These are phyloP conservation scores for Aspergillus baeticus DNA, from an alignment of 495 filamentous ascomycete genomes.

Conservation along the genomic window DNA sequence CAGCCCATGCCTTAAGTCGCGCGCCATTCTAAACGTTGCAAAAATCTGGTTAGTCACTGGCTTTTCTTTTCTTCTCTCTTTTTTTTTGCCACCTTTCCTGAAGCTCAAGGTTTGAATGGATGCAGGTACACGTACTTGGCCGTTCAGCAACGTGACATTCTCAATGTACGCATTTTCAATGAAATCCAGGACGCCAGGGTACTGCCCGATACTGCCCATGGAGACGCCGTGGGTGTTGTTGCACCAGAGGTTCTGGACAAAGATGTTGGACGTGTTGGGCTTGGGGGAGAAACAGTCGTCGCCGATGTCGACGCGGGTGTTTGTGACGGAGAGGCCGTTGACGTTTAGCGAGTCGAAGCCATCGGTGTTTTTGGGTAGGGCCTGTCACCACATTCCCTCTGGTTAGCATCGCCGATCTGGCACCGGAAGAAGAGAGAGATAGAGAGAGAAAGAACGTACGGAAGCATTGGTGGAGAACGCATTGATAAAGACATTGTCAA, in stretches of 20 bases:
- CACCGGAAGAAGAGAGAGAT: neutral
- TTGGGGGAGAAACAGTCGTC: constrained; percentile 63
- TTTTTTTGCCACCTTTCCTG: too few species aligned
- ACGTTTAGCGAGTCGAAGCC: constrained; percentile 57
- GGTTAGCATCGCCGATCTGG: neutral
- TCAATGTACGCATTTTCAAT: constrained; percentile 55
- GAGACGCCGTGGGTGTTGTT: constrained; percentile 57
- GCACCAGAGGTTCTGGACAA: constrained; percentile 57
- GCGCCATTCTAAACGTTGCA: constrained; percentile 47
- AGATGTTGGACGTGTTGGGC: constrained; percentile 56
- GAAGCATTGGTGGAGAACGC: constrained; percentile 52
- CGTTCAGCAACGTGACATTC: constrained; percentile 56
- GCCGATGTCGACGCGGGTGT: constrained; percentile 51
- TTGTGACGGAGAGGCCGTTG: constrained; percentile 47
- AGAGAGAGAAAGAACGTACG: constrained; percentile 13
- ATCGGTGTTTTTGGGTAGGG: constrained; percentile 55
- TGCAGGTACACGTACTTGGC: constrained; percentile 26
- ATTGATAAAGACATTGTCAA: constrained; percentile 53
- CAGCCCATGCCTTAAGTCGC: constrained; percentile 56
- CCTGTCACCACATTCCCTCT: constrained; percentile 16
- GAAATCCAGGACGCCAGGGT: constrained; percentile 49
- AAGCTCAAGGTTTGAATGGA: neutral
- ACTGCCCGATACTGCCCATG: constrained; percentile 60
- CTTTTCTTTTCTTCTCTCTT: too few species aligned
- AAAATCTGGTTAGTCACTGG: neutral